Evolutionary conservation across 345 rosid species (phyloP), one percentile per base, ranked within the genome.

Genomic region (Bruguiera sexangula): DNA sequence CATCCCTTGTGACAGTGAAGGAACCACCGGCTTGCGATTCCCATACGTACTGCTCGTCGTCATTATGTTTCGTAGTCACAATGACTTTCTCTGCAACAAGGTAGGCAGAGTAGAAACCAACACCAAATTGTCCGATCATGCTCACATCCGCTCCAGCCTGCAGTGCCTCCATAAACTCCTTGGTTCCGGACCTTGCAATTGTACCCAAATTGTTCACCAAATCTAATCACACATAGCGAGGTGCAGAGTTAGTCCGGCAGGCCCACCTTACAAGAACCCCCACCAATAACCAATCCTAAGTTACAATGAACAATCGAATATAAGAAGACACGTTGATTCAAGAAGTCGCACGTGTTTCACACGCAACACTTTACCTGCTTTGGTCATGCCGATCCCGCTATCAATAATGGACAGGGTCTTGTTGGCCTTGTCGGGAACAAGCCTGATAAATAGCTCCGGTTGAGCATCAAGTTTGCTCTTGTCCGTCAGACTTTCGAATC

Each of bases 11-110:
- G 5, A 89, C 87, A 13, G 96, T 92, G 77, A 92, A 92, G 46
- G 97, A 89, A 21, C 96, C 96, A 69, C 97, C 97, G 19, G 96
- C 97, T 73, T 92, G 97, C n/a, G 97, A 92, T 74, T 92, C 93
- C 97, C 96, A 92, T 1, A 88, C 69, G 60, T 92, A 92, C 57
- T 92, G 96, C 62, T 89, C 94, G 22, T 92, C 97, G 5, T 92
- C 92, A 39, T 89, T 89, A 75, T 92, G 96, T 73, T 88, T 92
- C 0, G 94, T 77, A 0, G 94, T 92, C 52, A 89, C 97, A 19
- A 89, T 74, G 13, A 92, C 96, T 74, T 81, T 92, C 70, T 92
- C 96, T 0, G 97, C 94, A 13, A 89, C 96, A 15, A 92, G 90
- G 48, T 92, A 92, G n/a, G 97, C 91, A 50, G 97, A 92, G 80